A percentile compares a stretch with the other conserved stretches of the same genome.
Evolutionary conservation across 768 basidiomycete genomes (phyloP).

Genomic region (Mycena galopus): DNA sequence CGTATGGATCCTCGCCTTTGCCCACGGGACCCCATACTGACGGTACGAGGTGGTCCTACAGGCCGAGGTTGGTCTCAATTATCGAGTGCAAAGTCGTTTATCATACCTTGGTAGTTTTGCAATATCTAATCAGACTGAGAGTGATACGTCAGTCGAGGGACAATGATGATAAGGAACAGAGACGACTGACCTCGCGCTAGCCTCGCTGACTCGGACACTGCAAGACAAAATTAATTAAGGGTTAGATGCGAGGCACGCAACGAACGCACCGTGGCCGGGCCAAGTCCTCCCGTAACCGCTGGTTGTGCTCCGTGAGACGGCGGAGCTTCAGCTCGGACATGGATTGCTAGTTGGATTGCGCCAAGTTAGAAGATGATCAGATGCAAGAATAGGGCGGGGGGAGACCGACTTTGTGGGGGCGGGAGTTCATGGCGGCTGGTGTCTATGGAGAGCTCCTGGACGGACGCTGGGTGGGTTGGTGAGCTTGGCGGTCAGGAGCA

Average conservation of each 20-base stretch:
- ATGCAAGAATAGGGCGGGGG: not conserved
- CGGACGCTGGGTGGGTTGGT: constrained; percentile 32
- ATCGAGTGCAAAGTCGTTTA: not conserved
- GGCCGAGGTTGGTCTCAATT: not conserved
- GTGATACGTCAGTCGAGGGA: not conserved
- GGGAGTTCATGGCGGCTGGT: constrained; percentile 70
- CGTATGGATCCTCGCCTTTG: constrained; percentile 94
- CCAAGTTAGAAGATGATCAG: constrained; percentile 13
- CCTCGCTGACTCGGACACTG: constrained; percentile 87
- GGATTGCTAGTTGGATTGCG: constrained; percentile 69
- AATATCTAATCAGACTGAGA: constrained; percentile 89
- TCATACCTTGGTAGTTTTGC: constrained; percentile 85
- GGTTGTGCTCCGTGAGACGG: constrained; percentile 93
- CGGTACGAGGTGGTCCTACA: constrained; percentile 70
- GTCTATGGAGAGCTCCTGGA: constrained; percentile 35
- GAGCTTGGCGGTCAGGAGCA: constrained; percentile 36
- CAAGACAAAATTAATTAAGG: not conserved
- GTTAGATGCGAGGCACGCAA: not conserved
- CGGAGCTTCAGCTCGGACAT: constrained; percentile 99
- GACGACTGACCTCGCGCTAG: constrained; percentile 79
- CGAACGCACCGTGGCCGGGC: constrained; percentile 74
- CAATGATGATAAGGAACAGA: not conserved
- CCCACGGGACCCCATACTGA: constrained; percentile 94
- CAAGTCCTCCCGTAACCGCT: constrained; percentile 90
- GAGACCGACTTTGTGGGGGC: constrained; percentile 74